Conservation (phyloP, 768 basidiomycete species). For the Calvatia gigantea region DNA sequence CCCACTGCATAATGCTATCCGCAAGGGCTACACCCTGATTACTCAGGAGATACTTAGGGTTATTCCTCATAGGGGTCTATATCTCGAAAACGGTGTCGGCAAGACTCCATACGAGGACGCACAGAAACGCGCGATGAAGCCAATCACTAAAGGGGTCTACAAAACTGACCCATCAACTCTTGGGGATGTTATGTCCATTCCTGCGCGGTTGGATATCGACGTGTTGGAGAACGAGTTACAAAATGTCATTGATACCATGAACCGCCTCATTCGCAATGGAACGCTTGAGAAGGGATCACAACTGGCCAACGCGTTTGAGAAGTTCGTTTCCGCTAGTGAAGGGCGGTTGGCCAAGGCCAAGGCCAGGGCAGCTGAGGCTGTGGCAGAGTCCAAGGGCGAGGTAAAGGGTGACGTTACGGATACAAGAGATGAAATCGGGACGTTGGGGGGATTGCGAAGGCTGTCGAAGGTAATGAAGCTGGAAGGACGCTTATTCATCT, state of each 20-base stretch:
- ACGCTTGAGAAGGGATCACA: neutral
- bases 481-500: conserved; percentile 12
- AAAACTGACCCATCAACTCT: neutral
- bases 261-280: neutral
- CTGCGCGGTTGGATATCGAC: conserved; percentile 3
- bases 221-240: conserved; percentile 12
- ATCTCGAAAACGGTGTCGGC: conserved; percentile 49
- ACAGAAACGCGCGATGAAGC: conserved; percentile 26
- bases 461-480: neutral
- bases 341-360: conserved; percentile 8
- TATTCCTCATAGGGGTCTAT: conserved; percentile 34
- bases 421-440: neutral
- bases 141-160: conserved; percentile 19
- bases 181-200: neutral
- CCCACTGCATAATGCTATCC: conserved; percentile 47
- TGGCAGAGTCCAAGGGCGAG: neutral
- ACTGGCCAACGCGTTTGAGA: conserved; percentile 13
- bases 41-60: conserved; percentile 34
- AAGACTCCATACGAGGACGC: conserved; percentile 34
- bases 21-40: conserved; percentile 30
- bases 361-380: neutral
- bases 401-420: neutral
- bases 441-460: neutral
- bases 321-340: conserved; percentile 8
- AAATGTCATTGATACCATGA: conserved; percentile 9